These are phyloP conservation scores for Mikania micrantha DNA, from an alignment of 129 eudicot genomes.

Conservation along the genomic window DNA sequence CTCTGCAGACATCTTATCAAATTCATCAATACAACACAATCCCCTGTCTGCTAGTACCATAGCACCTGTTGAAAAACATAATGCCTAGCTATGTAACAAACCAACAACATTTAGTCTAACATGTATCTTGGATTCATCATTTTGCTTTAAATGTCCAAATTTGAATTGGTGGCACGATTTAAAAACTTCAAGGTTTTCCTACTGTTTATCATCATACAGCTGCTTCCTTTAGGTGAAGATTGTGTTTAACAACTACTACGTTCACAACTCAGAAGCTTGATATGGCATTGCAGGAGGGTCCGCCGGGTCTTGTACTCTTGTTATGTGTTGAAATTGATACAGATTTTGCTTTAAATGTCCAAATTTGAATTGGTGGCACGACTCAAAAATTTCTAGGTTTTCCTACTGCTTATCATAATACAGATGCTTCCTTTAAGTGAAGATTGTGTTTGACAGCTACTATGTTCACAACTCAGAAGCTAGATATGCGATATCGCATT, in stretches of 20 bases:
- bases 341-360: background rate
- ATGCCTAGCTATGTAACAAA: background rate
- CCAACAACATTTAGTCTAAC: background rate
- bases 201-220: background rate
- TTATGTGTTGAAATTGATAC: background rate
- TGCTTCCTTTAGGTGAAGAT: background rate
- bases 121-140: background rate
- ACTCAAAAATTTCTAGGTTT: background rate
- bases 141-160: background rate
- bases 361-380: background rate
- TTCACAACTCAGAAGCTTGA: background rate
- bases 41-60: constrained; percentile 99
- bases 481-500: too few relatives aligned
- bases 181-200: background rate
- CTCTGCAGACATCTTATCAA: constrained; percentile 95
- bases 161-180: background rate
- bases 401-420: background rate
- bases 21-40: constrained; percentile 90
- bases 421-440: too few relatives aligned
- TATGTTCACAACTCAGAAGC: too few relatives aligned
- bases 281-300: background rate
- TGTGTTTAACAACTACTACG: background rate
- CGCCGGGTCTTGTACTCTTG: background rate
- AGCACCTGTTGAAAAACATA: constrained; percentile 57
- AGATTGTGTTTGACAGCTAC: too few relatives aligned